Conservation (phyloP, 73 alveolate species). For the Symbiodinium natans region DNA sequence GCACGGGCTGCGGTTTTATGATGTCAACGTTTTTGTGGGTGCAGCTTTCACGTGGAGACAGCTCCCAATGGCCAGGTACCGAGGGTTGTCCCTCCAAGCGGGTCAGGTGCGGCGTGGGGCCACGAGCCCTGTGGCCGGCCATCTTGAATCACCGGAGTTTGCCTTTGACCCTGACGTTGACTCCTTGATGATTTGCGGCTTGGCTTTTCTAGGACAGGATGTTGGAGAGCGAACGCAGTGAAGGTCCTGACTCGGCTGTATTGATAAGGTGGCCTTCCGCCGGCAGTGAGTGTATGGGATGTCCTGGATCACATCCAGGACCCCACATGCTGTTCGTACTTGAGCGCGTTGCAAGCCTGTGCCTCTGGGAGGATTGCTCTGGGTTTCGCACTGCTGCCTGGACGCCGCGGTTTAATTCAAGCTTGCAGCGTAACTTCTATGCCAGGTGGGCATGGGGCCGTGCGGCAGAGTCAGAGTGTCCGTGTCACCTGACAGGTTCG, state of each 20-base stretch:
- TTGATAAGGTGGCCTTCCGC: slow-evolving; percentile 36
- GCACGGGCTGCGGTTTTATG: too few species aligned
- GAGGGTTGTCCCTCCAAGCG: background rate
- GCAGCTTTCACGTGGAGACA: background rate
- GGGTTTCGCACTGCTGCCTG: slow-evolving; percentile 62
- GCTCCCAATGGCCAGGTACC: background rate
- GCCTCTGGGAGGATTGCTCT: background rate
- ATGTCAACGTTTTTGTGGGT: too few species aligned
- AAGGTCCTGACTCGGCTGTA: too few species aligned
- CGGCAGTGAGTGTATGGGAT: slow-evolving; percentile 67
- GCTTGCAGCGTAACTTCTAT: slow-evolving; percentile 37
- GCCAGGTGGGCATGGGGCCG: slow-evolving; percentile 23
- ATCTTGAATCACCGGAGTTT: slow-evolving; percentile 17
- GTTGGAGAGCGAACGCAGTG: too few species aligned
- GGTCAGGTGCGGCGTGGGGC: background rate
- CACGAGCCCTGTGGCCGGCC: slow-evolving; percentile 19
- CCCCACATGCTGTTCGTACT: background rate
- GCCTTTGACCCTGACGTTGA: slow-evolving; percentile 28
- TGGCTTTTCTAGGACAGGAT: background rate
- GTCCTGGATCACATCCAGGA: slow-evolving; percentile 23
- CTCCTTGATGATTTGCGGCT: background rate
- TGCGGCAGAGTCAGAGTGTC: background rate
- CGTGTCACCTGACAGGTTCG: background rate
- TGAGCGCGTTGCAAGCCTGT: background rate
- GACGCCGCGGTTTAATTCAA: background rate